Percentiles rank a stretch among this genome's conserved stretches.
These are phyloP conservation scores for Onygenales sp. DNA, from an alignment of 2,329 filamentous ascomycete species.

Conservation along the genomic window DNA sequence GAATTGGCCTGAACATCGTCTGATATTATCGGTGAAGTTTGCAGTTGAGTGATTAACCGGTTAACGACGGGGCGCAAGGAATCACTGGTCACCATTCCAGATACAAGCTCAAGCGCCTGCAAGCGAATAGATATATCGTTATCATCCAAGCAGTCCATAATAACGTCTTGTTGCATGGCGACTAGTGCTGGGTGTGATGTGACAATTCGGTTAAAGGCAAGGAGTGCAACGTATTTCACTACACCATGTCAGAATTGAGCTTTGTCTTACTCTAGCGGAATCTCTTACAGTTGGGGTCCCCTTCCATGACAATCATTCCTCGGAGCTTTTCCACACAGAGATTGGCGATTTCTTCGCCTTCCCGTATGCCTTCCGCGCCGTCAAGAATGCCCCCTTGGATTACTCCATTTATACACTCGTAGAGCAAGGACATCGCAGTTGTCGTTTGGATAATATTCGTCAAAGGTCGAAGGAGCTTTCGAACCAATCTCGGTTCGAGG, in stretches of 20 bases:
- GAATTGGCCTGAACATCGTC: conserved; percentile 31
- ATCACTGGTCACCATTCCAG: conserved; percentile 85
- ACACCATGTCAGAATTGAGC: conserved; percentile 8
- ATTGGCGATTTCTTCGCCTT: conserved; percentile 82
- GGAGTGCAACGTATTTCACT: conserved; percentile 95
- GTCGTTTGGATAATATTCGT: conserved; percentile 92
- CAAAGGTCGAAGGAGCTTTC: conserved; percentile 81
- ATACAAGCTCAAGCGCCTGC: conserved; percentile 81
- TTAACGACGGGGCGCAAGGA: conserved; percentile 78
- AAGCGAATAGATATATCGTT: conserved; percentile 91
- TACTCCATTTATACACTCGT: conserved; percentile 97
- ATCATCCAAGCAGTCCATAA: conserved; percentile 92
- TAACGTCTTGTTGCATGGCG: conserved; percentile 87
- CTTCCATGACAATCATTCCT: conserved; percentile 88
- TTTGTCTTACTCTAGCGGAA: neutral
- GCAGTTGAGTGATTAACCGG: conserved; percentile 75
- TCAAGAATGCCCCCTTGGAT: conserved; percentile 93
- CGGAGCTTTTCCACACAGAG: conserved; percentile 88
- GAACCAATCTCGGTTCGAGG: conserved; percentile 79
- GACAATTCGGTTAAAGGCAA: conserved; percentile 94
- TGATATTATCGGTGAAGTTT: conserved; percentile 52
- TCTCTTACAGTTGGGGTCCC: conserved; percentile 77
- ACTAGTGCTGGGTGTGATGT: conserved; percentile 80
- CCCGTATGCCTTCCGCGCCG: conserved; percentile 65
- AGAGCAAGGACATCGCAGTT: conserved; percentile 92